Base-by-base conservation (phyloP, 345 rosid genomes). In the Dimocarpus longan region DNA sequence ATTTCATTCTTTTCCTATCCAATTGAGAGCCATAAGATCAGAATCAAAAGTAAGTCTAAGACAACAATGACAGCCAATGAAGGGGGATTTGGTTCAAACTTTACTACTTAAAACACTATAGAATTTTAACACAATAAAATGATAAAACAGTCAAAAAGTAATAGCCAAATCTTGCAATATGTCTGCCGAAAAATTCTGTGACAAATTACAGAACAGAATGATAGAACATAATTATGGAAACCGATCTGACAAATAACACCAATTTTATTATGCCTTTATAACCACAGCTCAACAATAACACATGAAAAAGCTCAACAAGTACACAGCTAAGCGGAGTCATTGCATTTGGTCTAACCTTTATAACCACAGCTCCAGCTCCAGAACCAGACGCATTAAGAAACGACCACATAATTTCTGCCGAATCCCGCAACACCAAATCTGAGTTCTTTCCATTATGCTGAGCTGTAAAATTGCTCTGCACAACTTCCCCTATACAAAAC, bases 1-100 rank as follows among this genome's bases (percentile, higher is more conserved):
- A n/a, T 39, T 65, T 76, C 71, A 52, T 22, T 18, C 16, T 66
- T 63, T 3, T 76, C 78, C 78, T 76, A 42, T 73, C 46, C 46
- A 73, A 40, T 32, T 22, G 43, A n/a, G 76, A 39, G 40, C n/a
- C 42, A 73, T 46, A 32, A 37, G 28, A 26, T 40, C 66, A 59
- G 21, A 60, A 73, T 22, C 66, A 13, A 43, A 21, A 42, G 24
- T 21, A 9, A 73, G 64, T 50, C 28, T 15, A 54, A 48, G 16
- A 50, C 56, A n/a, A n/a, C n/a, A 13, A 13, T 50, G 56, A 50
- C 15, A 18, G 18, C 13, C 16, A 50, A 50, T 12, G 56, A 50
- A 46, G 56, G 56, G 5, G 5, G 56, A 50, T 50, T 50, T 50
- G 56, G 56, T 12, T 50, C 18, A 13, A 50, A 50, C 56, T 50